Evolutionary conservation across 306 rosid genomes (phyloP), one percentile per base, ranked within the genome.

Genomic region (Pueraria montana): DNA sequence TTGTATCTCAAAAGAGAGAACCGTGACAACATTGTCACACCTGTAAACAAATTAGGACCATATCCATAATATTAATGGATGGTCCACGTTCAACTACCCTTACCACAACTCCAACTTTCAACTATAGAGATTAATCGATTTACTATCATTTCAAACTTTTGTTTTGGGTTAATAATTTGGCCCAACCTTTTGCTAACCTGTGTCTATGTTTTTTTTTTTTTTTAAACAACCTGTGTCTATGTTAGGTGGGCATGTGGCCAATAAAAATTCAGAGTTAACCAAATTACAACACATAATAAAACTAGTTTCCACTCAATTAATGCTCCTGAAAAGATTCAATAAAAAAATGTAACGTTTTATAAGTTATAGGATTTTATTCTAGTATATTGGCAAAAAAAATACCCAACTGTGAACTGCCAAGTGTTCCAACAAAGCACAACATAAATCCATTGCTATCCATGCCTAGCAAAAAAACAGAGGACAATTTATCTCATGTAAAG

Each of bases 171-270:
- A 21, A 68, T 83, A 45, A 55, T 76, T 61, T 77, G 78, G 66
- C 58, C 21, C 17, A 56, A 45, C 64, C 40, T 74, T 67, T 75
- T n/a, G n/a, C n/a, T n/a, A n/a, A n/a, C n/a, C n/a, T n/a, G n/a
- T n/a, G n/a, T n/a, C n/a, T n/a, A n/a, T n/a, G n/a, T n/a, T n/a
- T n/a, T n/a, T n/a, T n/a, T n/a, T n/a, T n/a, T n/a, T n/a, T n/a
- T n/a, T n/a, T n/a, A n/a, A n/a, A n/a, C n/a, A n/a, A n/a, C n/a
- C n/a, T n/a, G 0, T 50, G 81, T 65, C 49, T 18, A 14, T 6
- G 66, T 65, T 74, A 40, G 81, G 40, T 75, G 70, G 8, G 11
- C 30, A 82, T 74, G 58, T 21, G n/a, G 1, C 85, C 81, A 75
- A 67, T 20, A 55, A 30, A 43, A 78, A 16, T 75, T 11, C 10